Evolutionary conservation across 164 flowering plant genomes (phyloP).

Genomic region (Cinnamomum chago): DNA sequence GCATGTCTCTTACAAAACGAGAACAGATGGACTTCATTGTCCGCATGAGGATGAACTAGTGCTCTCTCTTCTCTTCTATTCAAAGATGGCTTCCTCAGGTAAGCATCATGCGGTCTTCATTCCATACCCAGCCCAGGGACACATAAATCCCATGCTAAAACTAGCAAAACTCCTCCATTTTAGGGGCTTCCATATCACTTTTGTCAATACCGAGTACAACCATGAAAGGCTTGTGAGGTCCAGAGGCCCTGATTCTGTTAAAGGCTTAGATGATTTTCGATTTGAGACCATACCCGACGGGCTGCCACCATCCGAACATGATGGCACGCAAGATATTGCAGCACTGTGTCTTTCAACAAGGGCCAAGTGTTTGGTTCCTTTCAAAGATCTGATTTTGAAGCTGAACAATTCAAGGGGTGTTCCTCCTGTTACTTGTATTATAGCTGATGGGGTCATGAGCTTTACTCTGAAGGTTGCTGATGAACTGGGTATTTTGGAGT

Average conservation of each 20-base stretch:
- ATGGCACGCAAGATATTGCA: conserved; percentile 43
- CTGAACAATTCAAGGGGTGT: conserved; percentile 19
- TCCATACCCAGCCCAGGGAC: conserved; percentile 68
- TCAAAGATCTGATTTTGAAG: conserved; percentile 24
- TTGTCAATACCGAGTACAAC: conserved; percentile 63
- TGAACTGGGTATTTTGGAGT: conserved; percentile 32
- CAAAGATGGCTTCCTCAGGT: not conserved
- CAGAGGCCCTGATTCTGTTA: conserved; percentile 30
- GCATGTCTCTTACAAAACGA: too few species aligned
- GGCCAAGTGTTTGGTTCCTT: conserved; percentile 28
- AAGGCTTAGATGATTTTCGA: conserved; percentile 32
- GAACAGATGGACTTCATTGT: too few species aligned
- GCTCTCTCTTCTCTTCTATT: not conserved
- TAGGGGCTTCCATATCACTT: conserved; percentile 34
- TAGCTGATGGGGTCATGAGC: conserved; percentile 48
- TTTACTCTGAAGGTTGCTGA: conserved; percentile 33
- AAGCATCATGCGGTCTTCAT: conserved; percentile 49
- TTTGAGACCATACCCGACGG: conserved; percentile 67
- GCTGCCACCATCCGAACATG: conserved; percentile 42
- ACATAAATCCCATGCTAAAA: conserved; percentile 41
- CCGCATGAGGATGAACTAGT: too few species aligned
- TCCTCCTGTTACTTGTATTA: conserved; percentile 38
- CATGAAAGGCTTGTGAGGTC: conserved; percentile 40
- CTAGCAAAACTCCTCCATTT: conserved; percentile 31
- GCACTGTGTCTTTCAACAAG: conserved; percentile 32